Conservation (phyloP, 805 yeast species). For the Candida maris region DNA sequence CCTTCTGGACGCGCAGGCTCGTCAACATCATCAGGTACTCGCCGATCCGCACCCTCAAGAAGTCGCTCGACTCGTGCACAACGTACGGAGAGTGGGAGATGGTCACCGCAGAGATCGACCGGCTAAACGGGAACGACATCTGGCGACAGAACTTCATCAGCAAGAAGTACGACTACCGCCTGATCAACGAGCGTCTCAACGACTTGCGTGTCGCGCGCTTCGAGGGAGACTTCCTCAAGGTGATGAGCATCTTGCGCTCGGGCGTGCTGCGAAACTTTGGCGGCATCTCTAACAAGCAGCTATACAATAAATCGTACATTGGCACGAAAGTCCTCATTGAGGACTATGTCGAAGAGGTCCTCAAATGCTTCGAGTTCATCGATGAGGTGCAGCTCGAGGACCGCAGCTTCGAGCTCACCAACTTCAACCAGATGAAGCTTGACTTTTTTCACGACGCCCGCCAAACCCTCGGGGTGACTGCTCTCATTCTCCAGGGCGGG, state of each 20-base stretch:
- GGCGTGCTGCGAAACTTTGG: slow-evolving; percentile 90
- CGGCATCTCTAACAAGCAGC: slow-evolving; percentile 73
- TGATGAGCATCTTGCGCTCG: slow-evolving; percentile 69
- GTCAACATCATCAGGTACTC: slow-evolving; percentile 16
- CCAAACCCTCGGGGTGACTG: slow-evolving; percentile 87
- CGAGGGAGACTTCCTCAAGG: slow-evolving; percentile 49
- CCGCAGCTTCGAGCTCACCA: slow-evolving; percentile 34
- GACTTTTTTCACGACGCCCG: slow-evolving; percentile 83
- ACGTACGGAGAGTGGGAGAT: slow-evolving; percentile 71
- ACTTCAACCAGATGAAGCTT: slow-evolving; percentile 54
- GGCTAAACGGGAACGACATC: slow-evolving; percentile 48
- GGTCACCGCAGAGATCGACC: slow-evolving; percentile 47
- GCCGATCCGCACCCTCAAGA: slow-evolving; percentile 18
- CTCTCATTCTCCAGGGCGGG: slow-evolving; percentile 90
- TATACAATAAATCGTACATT: slow-evolving; percentile 76
- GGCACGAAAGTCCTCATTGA: slow-evolving; percentile 91
- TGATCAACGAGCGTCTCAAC: slow-evolving; percentile 72
- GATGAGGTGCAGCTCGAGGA: slow-evolving; percentile 37
- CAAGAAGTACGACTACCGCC: slow-evolving; percentile 74
- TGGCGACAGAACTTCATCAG: slow-evolving; percentile 86
- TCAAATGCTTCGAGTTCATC: slow-evolving; percentile 60
- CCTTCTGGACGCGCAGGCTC: slow-evolving; percentile 42
- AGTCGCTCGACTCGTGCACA: slow-evolving; percentile 39
- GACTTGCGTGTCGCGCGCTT: slow-evolving; percentile 59
- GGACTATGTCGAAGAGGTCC: slow-evolving; percentile 75